Base-by-base conservation (phyloP, 2,329 filamentous ascomycete species). In the Fusarium falciforme region DNA sequence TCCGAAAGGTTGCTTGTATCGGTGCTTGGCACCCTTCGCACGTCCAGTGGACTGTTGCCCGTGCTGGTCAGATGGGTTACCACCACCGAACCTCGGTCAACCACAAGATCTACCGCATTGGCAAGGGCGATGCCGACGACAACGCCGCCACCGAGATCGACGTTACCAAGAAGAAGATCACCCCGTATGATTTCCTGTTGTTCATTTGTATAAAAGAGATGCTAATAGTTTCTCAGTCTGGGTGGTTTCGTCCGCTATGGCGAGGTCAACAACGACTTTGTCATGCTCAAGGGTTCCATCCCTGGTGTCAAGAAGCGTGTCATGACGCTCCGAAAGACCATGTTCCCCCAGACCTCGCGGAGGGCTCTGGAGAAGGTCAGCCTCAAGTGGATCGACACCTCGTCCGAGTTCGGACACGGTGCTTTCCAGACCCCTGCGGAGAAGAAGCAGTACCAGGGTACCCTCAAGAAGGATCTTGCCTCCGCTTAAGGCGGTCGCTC, bases 381-480 rank as follows among this genome's bases (percentile, higher is more conserved):
- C 84, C 94, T 99, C 90, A 99, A 99, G 90, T 99, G 96, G 96
- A 99, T 99, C 93, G 96, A 99, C 84, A 99, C 96, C 82, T 98
- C 95, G 75, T 98, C 95, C 89, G 97, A 99, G 91, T 99, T 99
- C 87, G 96, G 96, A 88, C 96, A 99, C 90, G 96, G 96, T 92
- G 96, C 95, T 83, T 99, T 97, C 94, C 96, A 99, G 91, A 99
- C 96, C 77, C 89, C 93, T 79, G 93, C 94, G 84, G 96, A 99
- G 93, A 99, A 99, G 95, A 94, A 93, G 89, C 92, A 94, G 85
- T 96, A 94, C 91, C 87, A 98, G 88, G 96, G 96, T 89, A 97
- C 95, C 70, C 94, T 99, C 94, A 99, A 99, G 95, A 99, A 98
- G 94, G 96, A 99, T 81, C 85, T 91, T 71, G 86, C 83, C 77